These are phyloP conservation scores for Neocatenulostroma microsporum DNA, from an alignment of 2,329 filamentous ascomycete species.

Conservation along the genomic window DNA sequence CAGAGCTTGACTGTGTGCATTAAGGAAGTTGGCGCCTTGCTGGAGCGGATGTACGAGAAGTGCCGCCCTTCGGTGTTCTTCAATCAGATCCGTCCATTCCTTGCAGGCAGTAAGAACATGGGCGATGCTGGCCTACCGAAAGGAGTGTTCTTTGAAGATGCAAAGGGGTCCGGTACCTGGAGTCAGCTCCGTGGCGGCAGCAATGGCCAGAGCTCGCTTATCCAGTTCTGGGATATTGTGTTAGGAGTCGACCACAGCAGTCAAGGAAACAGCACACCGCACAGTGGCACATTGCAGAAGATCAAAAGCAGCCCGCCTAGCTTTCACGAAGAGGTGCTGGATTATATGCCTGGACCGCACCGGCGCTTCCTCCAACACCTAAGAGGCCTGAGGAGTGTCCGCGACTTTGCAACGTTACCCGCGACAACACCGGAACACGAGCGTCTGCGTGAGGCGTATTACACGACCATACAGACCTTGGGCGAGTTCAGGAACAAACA, in stretches of 20 bases:
- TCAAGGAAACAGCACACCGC: slow-evolving; percentile 8
- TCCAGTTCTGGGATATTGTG: slow-evolving; percentile 48
- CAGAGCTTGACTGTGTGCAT: slow-evolving; percentile 75
- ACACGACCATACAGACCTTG: slow-evolving; percentile 39
- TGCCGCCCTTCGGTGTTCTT: slow-evolving; percentile 96
- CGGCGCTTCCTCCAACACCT: slow-evolving; percentile 44
- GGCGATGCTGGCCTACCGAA: slow-evolving; percentile 80
- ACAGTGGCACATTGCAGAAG: background rate
- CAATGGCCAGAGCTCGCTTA: slow-evolving; percentile 48
- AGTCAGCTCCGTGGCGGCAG: slow-evolving; percentile 47
- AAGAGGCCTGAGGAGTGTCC: slow-evolving; percentile 39
- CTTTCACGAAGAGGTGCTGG: slow-evolving; percentile 40
- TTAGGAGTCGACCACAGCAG: slow-evolving; percentile 42
- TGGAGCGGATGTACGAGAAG: slow-evolving; percentile 88
- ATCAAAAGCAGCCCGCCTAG: slow-evolving; percentile 11
- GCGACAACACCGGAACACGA: slow-evolving; percentile 19
- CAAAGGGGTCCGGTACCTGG: too few species aligned
- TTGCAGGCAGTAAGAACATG: slow-evolving; percentile 98
- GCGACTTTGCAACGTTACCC: slow-evolving; percentile 33
- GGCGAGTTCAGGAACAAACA: slow-evolving; percentile 45
- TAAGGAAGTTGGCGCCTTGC: slow-evolving; percentile 69
- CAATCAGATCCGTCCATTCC: slow-evolving; percentile 87
- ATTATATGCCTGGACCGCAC: slow-evolving; percentile 49
- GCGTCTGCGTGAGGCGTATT: slow-evolving; percentile 38
- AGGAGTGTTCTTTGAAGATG: slow-evolving; percentile 87